Conservation (phyloP, 2,329 filamentous ascomycete species). For the Penicillium sp. region DNA sequence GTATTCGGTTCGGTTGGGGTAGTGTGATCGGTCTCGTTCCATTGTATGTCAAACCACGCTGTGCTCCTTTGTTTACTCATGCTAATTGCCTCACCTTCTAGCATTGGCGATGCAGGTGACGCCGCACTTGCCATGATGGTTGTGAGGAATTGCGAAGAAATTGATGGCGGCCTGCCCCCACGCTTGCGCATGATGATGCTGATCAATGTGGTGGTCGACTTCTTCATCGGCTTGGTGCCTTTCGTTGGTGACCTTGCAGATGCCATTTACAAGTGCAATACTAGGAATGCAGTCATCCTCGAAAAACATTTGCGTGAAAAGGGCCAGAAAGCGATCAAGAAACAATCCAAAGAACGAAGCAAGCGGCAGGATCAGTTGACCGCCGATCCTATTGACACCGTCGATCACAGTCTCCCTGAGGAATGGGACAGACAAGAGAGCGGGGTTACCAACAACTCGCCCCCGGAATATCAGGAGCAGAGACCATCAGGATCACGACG, state of each 20-base stretch:
- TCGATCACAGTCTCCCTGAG: conserved; percentile 44
- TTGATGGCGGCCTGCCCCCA: conserved; percentile 72
- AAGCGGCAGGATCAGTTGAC: conserved; percentile 1
- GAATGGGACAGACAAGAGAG: conserved; percentile 43
- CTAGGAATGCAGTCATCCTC: conserved; percentile 50
- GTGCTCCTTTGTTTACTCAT: background rate
- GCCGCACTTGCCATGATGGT: conserved; percentile 75
- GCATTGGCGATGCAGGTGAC: conserved; percentile 76
- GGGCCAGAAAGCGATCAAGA: conserved; percentile 38
- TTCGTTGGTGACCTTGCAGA: conserved; percentile 55
- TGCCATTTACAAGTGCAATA: conserved; percentile 54
- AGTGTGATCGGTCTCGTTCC: conserved; percentile 84
- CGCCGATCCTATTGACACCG: conserved; percentile 29
- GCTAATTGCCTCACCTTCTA: conserved; percentile 35
- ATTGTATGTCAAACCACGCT: conserved; percentile 60
- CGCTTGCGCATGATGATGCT: conserved; percentile 72
- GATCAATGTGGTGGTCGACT: conserved; percentile 68
- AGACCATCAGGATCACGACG: conserved; percentile 17
- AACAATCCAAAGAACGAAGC: conserved; percentile 17
- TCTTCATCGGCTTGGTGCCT: conserved; percentile 55
- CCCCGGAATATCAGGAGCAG: conserved; percentile 26
- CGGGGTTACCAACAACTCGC: conserved; percentile 27
- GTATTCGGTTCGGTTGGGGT: conserved; percentile 86
- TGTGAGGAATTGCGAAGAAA: conserved; percentile 69
- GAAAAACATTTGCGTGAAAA: conserved; percentile 50